Evolutionary conservation across 352 stramenopile genomes (phyloP), one percentile per base, ranked within the genome.

Genomic region (Phytophthora fragariae): DNA sequence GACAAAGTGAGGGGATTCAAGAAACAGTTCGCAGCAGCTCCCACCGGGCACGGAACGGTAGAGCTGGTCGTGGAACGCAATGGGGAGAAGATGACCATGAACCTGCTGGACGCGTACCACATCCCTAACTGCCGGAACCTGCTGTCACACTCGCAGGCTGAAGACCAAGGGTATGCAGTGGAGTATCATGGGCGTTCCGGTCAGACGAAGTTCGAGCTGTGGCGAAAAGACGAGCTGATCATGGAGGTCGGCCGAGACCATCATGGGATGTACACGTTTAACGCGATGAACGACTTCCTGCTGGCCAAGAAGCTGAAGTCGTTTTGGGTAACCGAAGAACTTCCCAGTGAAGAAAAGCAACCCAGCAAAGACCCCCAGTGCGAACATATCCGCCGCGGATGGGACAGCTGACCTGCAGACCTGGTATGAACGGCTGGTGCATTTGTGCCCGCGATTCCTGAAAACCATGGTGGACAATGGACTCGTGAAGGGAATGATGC

Each of bases 101-200:
- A 27, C 24, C 24, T 27, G 24, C 24, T 27, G 24, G 24, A 27
- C 24, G 24, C 24, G 24, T 27, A 27, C 24, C 24, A 27, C 24
- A 3, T 27, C 24, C 24, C 24, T 1, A 27, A 27, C 24, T 27
- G 24, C 24, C 24, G 24, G 24, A 27, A 27, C 24, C 24, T 27
- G 24, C 24, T 27, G 24, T 27, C 24, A 3, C 24, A 27, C 24
- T 65, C 55, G 11, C 64, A 70, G 11, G 46, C 56, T 11, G 65
- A 71, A 50, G 65, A 55, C 14, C 64, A 71, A 56, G 64, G 56
- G 2, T 71, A 61, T 27, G 9, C 12, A 4, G 47, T 71, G 0
- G 56, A 71, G 15, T 71, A 65, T 15, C 46, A 65, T 27, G 44
- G 56, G 17, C 47, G 64, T 2, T 2, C 10, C 6, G 39, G 49